A percentile compares a stretch with the other conserved stretches of the same genome.
phyloP scores from a whole-genome alignment of 768 basidiomycete genomes.

The Antrodiella citrinella region DNA sequence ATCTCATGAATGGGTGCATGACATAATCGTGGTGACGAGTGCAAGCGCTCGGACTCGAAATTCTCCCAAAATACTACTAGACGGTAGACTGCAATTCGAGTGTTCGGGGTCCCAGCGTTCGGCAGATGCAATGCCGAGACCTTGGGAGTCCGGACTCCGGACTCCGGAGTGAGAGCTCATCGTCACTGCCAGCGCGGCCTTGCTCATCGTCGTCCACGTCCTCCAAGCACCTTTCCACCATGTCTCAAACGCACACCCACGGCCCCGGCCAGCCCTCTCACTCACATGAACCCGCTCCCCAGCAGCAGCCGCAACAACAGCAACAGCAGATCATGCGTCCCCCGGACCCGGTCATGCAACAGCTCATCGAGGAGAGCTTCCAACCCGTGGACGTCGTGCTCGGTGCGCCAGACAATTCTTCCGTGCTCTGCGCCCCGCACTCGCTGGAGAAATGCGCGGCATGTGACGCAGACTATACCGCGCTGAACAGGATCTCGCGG shows the following conservation, averaged over 20 bases:
- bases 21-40: too few relatives aligned
- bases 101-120: too few relatives aligned
- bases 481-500: slow-evolving; percentile 69
- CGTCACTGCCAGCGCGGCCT: not conserved
- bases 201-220: not conserved
- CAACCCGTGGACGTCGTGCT: slow-evolving; percentile 47
- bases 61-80: too few relatives aligned
- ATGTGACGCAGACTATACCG: slow-evolving; percentile 67
- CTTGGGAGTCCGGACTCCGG: too few relatives aligned
- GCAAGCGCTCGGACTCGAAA: too few relatives aligned
- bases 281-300: slow-evolving; percentile 34
- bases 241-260: slow-evolving; percentile 39
- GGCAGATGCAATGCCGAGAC: too few relatives aligned
- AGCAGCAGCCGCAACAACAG: slow-evolving; percentile 31
- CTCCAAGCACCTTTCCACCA: not conserved
- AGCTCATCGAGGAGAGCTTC: slow-evolving; percentile 70
- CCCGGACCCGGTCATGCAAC: slow-evolving; percentile 69
- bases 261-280: slow-evolving; percentile 46
- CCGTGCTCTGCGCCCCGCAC: slow-evolving; percentile 60
- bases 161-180: too few relatives aligned
- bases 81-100: too few relatives aligned
- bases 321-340: slow-evolving; percentile 30
- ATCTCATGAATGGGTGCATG: too few relatives aligned
- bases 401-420: slow-evolving; percentile 40
- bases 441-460: slow-evolving; percentile 64